Conservation (phyloP, 75 land plant genomes). For the Pinus taeda region DNA sequence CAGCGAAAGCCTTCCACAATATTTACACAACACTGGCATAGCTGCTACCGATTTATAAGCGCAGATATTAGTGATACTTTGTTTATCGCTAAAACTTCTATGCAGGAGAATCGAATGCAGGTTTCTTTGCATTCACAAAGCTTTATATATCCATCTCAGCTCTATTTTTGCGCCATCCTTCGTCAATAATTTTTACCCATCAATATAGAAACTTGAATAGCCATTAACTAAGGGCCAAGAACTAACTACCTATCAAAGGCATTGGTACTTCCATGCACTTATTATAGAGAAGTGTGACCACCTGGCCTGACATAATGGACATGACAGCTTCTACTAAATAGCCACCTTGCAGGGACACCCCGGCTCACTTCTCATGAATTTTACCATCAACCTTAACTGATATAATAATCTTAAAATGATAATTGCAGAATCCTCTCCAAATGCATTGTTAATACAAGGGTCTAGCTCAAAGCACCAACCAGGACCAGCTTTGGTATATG, state of each 20-base stretch:
- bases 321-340: too few species aligned
- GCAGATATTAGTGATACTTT: not conserved
- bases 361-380: too few species aligned
- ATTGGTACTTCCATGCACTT: too few species aligned
- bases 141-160: not conserved
- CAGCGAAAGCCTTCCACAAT: not conserved
- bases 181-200: not conserved
- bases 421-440: not conserved
- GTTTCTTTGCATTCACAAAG: not conserved
- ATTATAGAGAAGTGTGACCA: too few species aligned
- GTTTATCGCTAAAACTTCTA: not conserved
- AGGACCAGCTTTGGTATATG: too few species aligned
- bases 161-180: not conserved
- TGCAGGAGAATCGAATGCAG: not conserved
- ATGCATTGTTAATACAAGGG: not conserved
- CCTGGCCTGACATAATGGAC: too few species aligned
- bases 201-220: not conserved
- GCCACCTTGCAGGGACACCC: too few species aligned
- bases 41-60: not conserved
- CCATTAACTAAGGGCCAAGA: too few species aligned
- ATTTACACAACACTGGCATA: not conserved
- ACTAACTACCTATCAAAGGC: too few species aligned
- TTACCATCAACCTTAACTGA: too few species aligned
- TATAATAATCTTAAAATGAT: not conserved
- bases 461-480: too few species aligned